phyloP scores from a whole-genome alignment of 116 monocot species.

The Iris pallida region DNA sequence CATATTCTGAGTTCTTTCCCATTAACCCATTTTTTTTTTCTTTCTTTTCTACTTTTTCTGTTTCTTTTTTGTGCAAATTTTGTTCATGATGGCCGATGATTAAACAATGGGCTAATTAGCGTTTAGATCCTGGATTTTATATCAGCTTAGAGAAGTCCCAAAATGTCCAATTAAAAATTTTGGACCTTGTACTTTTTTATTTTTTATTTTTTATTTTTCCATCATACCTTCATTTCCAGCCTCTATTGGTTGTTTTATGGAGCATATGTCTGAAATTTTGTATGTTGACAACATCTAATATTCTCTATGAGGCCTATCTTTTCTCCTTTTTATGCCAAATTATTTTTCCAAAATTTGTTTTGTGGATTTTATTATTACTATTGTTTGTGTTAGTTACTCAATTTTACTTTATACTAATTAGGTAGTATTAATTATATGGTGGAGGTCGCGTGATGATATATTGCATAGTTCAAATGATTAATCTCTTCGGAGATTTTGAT shows the following conservation, averaged over 20 bases:
- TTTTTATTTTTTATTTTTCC: no score
- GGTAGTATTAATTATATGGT: background rate
- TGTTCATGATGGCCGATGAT: constrained; percentile 29
- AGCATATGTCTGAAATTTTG: constrained; percentile 47
- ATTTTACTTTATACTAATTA: background rate
- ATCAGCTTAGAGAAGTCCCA: no score
- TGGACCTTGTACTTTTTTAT: no score
- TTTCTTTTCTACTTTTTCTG: background rate
- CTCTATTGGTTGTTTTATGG: no score
- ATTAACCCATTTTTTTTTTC: background rate
- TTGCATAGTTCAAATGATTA: constrained; percentile 76
- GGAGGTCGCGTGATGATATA: constrained; percentile 40
- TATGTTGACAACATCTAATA: constrained; percentile 53
- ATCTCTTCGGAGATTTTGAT: constrained; percentile 37
- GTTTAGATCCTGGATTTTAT: no score
- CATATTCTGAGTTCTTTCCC: constrained; percentile 22
- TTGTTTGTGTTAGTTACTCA: constrained; percentile 1
- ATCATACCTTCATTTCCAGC: no score
- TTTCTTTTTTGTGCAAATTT: background rate
- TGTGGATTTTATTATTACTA: background rate
- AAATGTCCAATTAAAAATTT: no score
- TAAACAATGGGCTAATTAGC: no score
- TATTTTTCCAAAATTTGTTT: background rate
- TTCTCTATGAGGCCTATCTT: constrained; percentile 61
- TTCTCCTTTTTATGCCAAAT: background rate